phyloP scores from a whole-genome alignment of 2,329 filamentous ascomycete genomes.

The Sclerotinia borealis region DNA sequence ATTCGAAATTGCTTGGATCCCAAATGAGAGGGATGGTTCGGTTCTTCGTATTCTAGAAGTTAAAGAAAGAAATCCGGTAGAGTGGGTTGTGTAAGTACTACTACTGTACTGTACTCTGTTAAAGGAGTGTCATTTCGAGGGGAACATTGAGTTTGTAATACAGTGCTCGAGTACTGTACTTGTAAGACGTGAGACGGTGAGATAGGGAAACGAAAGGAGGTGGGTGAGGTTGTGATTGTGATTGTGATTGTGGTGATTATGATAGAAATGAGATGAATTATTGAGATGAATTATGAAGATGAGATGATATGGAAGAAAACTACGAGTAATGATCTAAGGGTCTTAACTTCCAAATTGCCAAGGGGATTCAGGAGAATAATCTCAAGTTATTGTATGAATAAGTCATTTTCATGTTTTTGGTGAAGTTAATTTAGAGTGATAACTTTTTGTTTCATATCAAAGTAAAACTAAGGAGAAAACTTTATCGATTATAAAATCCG shows the following conservation, averaged over 20 bases:
- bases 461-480: background rate
- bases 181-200: conserved; percentile 1
- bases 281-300: too few species aligned
- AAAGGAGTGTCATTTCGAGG: background rate
- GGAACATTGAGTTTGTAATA: background rate
- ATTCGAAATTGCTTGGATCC: background rate
- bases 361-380: background rate
- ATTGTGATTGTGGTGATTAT: background rate
- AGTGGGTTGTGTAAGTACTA: conserved; percentile 5
- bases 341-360: too few species aligned
- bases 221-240: too few species aligned
- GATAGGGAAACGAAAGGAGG: background rate
- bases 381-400: background rate
- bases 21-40: conserved; percentile 2
- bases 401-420: too few species aligned
- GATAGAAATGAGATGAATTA: background rate
- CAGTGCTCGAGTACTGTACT: too few species aligned
- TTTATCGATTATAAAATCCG: background rate
- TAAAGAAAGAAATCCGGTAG: background rate
- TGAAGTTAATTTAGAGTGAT: too few species aligned
- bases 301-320: too few species aligned
- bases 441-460: too few species aligned
- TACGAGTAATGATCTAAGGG: too few species aligned
- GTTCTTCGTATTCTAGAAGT: conserved; percentile 8
- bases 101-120: too few species aligned